These are phyloP conservation scores for Hydnomerulius pinastri DNA, from an alignment of 768 basidiomycete species.

Conservation along the genomic window DNA sequence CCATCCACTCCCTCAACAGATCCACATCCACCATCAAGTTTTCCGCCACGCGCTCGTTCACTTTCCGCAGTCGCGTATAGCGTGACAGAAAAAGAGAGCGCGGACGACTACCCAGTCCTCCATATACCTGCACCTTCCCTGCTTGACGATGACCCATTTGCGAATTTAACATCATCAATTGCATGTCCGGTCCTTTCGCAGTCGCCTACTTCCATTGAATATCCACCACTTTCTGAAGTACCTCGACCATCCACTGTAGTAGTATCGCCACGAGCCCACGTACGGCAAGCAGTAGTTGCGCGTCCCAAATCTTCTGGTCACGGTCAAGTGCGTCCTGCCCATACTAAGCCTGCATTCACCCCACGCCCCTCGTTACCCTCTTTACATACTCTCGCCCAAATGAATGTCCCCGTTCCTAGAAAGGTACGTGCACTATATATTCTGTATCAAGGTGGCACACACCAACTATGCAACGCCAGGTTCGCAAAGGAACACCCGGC, in stretches of 20 bases:
- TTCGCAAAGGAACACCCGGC: constrained; percentile 43
- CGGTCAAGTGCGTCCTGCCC: constrained; percentile 39
- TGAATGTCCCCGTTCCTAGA: constrained; percentile 36
- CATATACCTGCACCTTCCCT: constrained; percentile 25
- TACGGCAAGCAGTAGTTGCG: constrained; percentile 9
- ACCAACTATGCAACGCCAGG: constrained; percentile 23
- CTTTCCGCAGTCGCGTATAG: constrained; percentile 8
- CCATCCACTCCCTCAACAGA: constrained; percentile 36
- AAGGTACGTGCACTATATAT: constrained; percentile 34
- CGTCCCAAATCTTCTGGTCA: constrained; percentile 38
- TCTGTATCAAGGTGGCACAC: neutral
- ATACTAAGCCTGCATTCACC: constrained; percentile 43
- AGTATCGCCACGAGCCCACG: constrained; percentile 11
- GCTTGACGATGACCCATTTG: constrained; percentile 76
- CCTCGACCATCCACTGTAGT: constrained; percentile 12
- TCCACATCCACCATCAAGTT: constrained; percentile 26
- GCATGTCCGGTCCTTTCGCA: neutral
- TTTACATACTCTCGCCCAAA: constrained; percentile 38
- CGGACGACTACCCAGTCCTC: constrained; percentile 2
- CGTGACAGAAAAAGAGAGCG: neutral
- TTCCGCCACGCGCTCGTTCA: constrained; percentile 18
- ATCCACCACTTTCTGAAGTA: constrained; percentile 9
- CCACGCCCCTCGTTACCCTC: constrained; percentile 46
- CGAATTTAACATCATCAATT: constrained; percentile 45
- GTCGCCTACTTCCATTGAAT: constrained; percentile 1